A percentile compares a stretch with the other conserved stretches of the same genome.
Conservation (phyloP, 768 basidiomycete genomes). For the Lentinula edodes region DNA sequence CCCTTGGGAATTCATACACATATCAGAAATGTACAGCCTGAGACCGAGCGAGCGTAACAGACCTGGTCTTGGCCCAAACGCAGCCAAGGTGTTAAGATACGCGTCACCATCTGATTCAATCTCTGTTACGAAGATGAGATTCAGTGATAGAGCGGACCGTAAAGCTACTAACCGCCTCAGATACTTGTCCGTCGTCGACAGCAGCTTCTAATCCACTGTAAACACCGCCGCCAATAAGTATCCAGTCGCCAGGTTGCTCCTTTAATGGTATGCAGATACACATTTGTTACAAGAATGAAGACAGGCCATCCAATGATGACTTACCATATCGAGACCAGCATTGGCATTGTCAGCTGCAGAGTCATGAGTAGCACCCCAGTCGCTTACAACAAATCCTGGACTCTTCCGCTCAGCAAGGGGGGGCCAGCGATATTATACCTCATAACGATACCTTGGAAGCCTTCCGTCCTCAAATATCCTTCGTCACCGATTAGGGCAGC, state of each 20-base stretch:
- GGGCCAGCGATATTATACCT: not conserved
- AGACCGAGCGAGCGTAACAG: constrained; percentile 1
- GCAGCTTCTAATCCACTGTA: constrained; percentile 27
- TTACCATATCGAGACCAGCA: constrained; percentile 39
- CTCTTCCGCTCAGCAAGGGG: not conserved
- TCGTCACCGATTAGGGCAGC: constrained; percentile 37
- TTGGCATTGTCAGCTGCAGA: constrained; percentile 40
- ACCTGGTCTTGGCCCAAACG: constrained; percentile 45
- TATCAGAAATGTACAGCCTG: not conserved
- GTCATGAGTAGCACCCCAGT: constrained; percentile 50
- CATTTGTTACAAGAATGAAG: not conserved
- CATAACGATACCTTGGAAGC: constrained; percentile 33
- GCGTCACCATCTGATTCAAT: constrained; percentile 40
- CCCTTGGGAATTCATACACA: constrained; percentile 21
- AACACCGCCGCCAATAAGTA: constrained; percentile 36
- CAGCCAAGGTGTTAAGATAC: constrained; percentile 41
- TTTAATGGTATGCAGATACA: not conserved
- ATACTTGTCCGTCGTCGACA: constrained; percentile 29
- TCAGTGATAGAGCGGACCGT: not conserved
- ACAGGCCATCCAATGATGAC: not conserved
- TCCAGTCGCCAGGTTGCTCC: constrained; percentile 45
- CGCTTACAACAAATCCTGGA: constrained; percentile 43
- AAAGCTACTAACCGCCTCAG: constrained; percentile 19
- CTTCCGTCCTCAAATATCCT: constrained; percentile 31
- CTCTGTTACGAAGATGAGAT: constrained; percentile 18